These are phyloP conservation scores for Boletus subparvulus DNA, from an alignment of 768 basidiomycete genomes.

Conservation along the genomic window DNA sequence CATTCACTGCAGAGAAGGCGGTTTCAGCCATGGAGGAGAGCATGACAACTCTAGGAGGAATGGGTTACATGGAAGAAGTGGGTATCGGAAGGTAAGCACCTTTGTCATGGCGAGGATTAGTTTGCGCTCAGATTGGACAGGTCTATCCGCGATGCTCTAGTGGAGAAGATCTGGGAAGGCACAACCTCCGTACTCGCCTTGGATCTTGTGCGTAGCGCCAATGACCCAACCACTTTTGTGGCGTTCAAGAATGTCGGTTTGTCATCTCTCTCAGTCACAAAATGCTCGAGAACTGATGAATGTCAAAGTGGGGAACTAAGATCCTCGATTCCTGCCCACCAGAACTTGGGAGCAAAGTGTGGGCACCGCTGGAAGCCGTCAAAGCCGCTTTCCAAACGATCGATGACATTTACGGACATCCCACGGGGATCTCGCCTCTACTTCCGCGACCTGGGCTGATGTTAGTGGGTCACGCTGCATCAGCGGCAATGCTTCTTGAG, in stretches of 20 bases:
- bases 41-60: constrained; percentile 34
- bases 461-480: constrained; percentile 54
- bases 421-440: constrained; percentile 40
- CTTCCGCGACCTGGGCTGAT: constrained; percentile 58
- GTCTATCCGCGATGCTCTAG: constrained; percentile 63
- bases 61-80: constrained; percentile 60
- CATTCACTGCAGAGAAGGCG: constrained; percentile 65
- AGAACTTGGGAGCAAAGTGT: constrained; percentile 30
- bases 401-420: constrained; percentile 38
- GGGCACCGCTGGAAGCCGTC: constrained; percentile 34
- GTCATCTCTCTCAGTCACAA: neutral
- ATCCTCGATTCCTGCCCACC: constrained; percentile 44
- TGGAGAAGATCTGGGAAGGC: constrained; percentile 86
- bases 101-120: neutral
- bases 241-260: constrained; percentile 52
- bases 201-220: constrained; percentile 59
- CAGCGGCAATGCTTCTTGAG: constrained; percentile 55
- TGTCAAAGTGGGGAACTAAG: constrained; percentile 36
- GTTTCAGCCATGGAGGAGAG: constrained; percentile 67
- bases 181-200: constrained; percentile 66
- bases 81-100: constrained; percentile 53
- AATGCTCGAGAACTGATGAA: neutral
- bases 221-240: constrained; percentile 41
- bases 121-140: constrained; percentile 23
- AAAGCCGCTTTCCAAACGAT: constrained; percentile 42